These are phyloP conservation scores for Balakata baccata DNA, from an alignment of 345 rosid genomes.

Conservation along the genomic window DNA sequence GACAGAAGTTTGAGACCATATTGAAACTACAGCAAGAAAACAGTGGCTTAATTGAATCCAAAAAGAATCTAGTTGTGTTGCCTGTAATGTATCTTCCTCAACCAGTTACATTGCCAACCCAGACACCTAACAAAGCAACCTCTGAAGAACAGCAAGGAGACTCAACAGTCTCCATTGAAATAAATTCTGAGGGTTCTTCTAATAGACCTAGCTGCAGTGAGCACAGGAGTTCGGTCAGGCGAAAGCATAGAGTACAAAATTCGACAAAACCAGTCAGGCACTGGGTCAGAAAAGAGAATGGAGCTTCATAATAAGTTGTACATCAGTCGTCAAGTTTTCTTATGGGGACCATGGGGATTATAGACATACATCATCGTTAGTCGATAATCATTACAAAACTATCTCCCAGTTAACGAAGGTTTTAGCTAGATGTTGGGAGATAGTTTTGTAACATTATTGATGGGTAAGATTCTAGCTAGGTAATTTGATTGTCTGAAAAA, in stretches of 20 bases:
- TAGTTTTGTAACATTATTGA: no score
- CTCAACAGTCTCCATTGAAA: conserved; percentile 23
- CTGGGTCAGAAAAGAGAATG: conserved; percentile 45
- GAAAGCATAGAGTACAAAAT: conserved; percentile 30
- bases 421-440: no score
- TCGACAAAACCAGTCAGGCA: conserved; percentile 35
- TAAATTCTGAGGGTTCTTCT: conserved; percentile 34
- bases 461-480: no score
- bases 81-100: conserved; percentile 78
- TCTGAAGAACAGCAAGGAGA: conserved; percentile 30
- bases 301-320: conserved; percentile 4
- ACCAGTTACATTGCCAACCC: conserved; percentile 24
- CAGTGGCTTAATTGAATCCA: conserved; percentile 64
- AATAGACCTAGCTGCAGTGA: conserved; percentile 27
- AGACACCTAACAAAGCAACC: conserved; percentile 32
- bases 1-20: conserved; percentile 60
- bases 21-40: conserved; percentile 59
- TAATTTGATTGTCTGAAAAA: no score
- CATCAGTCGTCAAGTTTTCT: neutral
- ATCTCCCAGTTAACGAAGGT: no score
- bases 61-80: conserved; percentile 47
- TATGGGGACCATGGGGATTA: no score
- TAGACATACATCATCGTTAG: no score
- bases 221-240: conserved; percentile 23
- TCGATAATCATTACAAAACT: no score